These are phyloP conservation scores for Calonectria pseudoturangicola DNA, from an alignment of 2,329 filamentous ascomycete species.

Conservation along the genomic window DNA sequence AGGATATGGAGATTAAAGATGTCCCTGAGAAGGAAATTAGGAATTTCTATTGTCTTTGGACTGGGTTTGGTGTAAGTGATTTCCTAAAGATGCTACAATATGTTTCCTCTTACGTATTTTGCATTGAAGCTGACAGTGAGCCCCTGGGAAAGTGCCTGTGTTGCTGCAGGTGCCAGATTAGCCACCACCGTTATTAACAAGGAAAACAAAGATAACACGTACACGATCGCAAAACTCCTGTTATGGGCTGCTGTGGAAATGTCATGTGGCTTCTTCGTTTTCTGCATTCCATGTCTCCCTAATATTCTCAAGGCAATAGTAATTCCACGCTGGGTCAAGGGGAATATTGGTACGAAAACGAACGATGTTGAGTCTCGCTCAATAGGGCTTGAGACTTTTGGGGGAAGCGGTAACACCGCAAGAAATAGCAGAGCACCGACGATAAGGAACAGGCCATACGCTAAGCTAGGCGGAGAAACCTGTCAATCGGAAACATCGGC, in stretches of 20 bases:
- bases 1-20: constrained; percentile 17
- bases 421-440: constrained; percentile 2
- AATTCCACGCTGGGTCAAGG: not conserved
- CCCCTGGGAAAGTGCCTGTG: not conserved
- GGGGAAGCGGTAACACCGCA: not conserved
- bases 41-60: constrained; percentile 5
- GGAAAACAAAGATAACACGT: constrained; percentile 4
- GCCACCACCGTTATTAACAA: constrained; percentile 4
- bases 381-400: constrained; percentile 1
- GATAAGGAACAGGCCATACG: not conserved
- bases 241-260: constrained; percentile 13
- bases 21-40: not conserved
- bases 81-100: too few species aligned
- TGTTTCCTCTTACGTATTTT: not conserved
- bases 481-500: not conserved
- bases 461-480: not conserved
- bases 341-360: not conserved
- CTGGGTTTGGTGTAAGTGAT: constrained; percentile 5
- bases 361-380: not conserved
- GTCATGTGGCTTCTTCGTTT: constrained; percentile 12
- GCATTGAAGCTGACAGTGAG: not conserved
- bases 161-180: constrained; percentile 11
- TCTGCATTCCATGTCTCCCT: constrained; percentile 10
- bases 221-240: not conserved
- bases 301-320: not conserved